phyloP scores from a whole-genome alignment of 208 protist genomes.

The Angomonas ambiguus region DNA sequence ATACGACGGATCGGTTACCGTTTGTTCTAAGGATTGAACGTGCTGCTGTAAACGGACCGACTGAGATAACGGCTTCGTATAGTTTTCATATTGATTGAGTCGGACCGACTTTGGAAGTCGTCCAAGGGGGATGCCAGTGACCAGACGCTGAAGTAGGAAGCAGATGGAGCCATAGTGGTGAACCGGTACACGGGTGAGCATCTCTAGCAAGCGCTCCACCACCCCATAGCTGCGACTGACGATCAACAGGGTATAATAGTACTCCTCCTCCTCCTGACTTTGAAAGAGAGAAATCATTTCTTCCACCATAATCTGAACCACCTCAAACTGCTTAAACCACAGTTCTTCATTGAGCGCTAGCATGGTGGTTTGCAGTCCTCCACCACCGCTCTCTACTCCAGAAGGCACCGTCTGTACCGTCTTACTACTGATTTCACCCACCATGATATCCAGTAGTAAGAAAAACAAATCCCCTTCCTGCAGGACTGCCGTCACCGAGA shows the following conservation, averaged over 20 bases:
- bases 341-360: background rate
- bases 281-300: background rate
- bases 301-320: background rate
- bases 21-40: background rate
- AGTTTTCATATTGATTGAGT: background rate
- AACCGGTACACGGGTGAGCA: background rate
- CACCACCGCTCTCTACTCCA: background rate
- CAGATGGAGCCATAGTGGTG: background rate
- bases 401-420: background rate
- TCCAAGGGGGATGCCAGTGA: background rate
- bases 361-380: no score
- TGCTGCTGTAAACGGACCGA: background rate
- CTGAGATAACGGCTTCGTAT: background rate
- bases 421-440: constrained; percentile 38
- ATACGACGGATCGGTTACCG: background rate
- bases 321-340: background rate
- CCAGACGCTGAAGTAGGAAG: background rate
- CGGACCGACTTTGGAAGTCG: background rate
- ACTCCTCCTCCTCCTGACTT: background rate
- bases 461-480: constrained; percentile 67
- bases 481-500: constrained; percentile 73
- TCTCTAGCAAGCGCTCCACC: background rate
- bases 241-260: background rate
- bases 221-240: background rate
- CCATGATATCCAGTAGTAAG: constrained; percentile 48